A percentile compares a stretch with the other conserved stretches of the same genome.
These are phyloP conservation scores for Neohortaea acidophila DNA, from an alignment of 495 filamentous ascomycete genomes.

Conservation along the genomic window DNA sequence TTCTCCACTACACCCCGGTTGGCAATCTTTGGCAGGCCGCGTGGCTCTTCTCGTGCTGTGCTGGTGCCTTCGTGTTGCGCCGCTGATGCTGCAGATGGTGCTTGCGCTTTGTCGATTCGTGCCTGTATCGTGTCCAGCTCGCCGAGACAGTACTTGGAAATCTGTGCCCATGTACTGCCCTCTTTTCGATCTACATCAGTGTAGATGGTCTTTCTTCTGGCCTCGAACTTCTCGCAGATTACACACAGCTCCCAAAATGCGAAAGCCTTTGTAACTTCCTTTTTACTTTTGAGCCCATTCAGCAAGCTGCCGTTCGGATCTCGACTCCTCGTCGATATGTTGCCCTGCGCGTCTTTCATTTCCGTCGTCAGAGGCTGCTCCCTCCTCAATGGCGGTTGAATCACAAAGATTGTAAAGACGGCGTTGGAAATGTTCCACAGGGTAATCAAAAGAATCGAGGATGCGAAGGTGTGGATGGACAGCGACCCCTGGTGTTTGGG, in stretches of 20 bases:
- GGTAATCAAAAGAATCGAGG: conserved; percentile 49
- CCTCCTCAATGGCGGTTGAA: conserved; percentile 66
- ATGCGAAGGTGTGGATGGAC: conserved; percentile 43
- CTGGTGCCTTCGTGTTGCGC: conserved; percentile 13
- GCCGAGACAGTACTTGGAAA: conserved; percentile 48
- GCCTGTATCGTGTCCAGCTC: conserved; percentile 48
- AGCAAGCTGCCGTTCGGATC: conserved; percentile 87
- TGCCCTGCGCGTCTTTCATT: conserved; percentile 80
- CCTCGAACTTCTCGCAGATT: conserved; percentile 56
- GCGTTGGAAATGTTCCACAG: conserved; percentile 62
- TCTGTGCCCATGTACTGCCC: conserved; percentile 66
- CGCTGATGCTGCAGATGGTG: conserved; percentile 30
- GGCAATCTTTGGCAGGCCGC: conserved; percentile 10
- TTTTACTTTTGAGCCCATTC: conserved; percentile 65
- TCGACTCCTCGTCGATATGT: conserved; percentile 62
- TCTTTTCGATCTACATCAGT: conserved; percentile 74
- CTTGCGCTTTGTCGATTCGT: conserved; percentile 44
- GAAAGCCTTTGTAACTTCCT: conserved; percentile 48
- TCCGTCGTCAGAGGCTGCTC: conserved; percentile 68
- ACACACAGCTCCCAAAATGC: conserved; percentile 83
- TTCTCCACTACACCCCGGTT: conserved; percentile 2
- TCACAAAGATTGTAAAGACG: conserved; percentile 63
- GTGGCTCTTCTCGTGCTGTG: too few species aligned
- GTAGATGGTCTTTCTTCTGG: conserved; percentile 68
- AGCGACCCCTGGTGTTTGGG: conserved; percentile 23